Evolutionary conservation across 2,329 filamentous ascomycete species (phyloP), one percentile per base, ranked within the genome.

Genomic region (Aotearoamyces nothofagi): DNA sequence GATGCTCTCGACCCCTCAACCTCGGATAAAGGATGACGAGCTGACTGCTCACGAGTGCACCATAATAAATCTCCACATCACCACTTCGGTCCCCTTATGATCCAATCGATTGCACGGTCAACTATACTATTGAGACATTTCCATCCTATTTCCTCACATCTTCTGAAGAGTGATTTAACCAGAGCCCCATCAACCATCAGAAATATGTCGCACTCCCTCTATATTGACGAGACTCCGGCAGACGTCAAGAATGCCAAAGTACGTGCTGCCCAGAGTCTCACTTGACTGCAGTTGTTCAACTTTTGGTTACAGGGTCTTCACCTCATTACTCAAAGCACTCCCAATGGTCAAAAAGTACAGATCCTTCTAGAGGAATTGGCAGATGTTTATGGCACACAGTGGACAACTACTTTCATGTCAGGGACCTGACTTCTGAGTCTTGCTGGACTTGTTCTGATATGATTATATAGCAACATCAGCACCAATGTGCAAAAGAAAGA

Each of bases 401-500:
- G 55, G 54, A 60, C 53, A 1, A 58, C 53, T 3, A 60, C 52
- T 2, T 27, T 61, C n/a, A 60, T 63, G 17, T 22, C 9, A 13
- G 30, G 13, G 15, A 23, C 22, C 25, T 26, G 20, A 16, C 16
- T 15, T 7, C 16, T 4, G 15, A 3, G 15, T 11, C 9, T 31
- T 29, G 26, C 11, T 33, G 24, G 7, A 9, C 7, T 17, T 15
- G 15, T 9, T 6, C 26, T 9, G n/a, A n/a, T n/a, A 7, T 20
- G n/a, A 20, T 7, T 20, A 20, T 20, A 9, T 10, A 29, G 20
- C 39, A 50, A 65, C 42, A 61, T 65, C 39, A 48, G 43, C 27
- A 65, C 58, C 34, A 66, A 66, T 38, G 61, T 60, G 36, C 62
- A 68, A 40, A 68, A 68, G 51, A 61, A 65, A 32, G 62, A 67